Conservation (phyloP, 805 yeast genomes). For the Saccharomyces jurei region DNA sequence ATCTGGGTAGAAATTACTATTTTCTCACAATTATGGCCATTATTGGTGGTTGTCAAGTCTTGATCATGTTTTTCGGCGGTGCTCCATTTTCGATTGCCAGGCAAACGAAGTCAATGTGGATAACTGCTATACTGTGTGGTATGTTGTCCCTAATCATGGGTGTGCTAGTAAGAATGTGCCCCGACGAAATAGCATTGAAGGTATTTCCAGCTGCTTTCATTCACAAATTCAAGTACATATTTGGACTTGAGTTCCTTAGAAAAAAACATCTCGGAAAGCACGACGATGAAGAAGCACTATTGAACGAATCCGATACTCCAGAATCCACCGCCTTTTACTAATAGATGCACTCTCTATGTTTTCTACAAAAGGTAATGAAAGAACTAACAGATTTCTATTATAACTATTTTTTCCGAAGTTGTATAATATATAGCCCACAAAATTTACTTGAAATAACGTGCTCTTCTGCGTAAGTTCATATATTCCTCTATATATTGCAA, state of each 20-base stretch:
- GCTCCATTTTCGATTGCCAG: slow-evolving; percentile 79
- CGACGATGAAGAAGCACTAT: slow-evolving; percentile 24
- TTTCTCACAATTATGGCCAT: slow-evolving; percentile 64
- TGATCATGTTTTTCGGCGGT: slow-evolving; percentile 96
- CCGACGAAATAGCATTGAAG: slow-evolving; percentile 65
- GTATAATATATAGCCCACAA: not conserved
- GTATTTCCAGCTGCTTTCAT: slow-evolving; percentile 51
- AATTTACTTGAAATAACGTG: not conserved
- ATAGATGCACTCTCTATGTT: not conserved
- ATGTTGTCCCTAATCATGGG: slow-evolving; percentile 77
- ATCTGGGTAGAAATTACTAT: slow-evolving; percentile 73
- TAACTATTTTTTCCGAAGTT: not conserved
- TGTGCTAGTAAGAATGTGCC: slow-evolving; percentile 62
- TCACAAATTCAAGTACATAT: slow-evolving; percentile 9
- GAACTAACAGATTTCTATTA: not conserved
- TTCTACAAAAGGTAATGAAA: not conserved
- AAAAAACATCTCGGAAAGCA: slow-evolving; percentile 6
- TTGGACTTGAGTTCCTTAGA: slow-evolving; percentile 23
- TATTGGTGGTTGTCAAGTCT: slow-evolving; percentile 75
- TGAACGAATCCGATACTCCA: slow-evolving; percentile 7
- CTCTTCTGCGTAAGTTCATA: not conserved
- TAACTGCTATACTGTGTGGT: slow-evolving; percentile 75
- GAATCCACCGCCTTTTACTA: slow-evolving; percentile 27
- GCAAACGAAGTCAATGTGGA: slow-evolving; percentile 87
- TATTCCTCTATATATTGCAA: not conserved